Evolutionary conservation across 176 grass and related monocot species (phyloP).

Genomic region (Musa schizocarpa): DNA sequence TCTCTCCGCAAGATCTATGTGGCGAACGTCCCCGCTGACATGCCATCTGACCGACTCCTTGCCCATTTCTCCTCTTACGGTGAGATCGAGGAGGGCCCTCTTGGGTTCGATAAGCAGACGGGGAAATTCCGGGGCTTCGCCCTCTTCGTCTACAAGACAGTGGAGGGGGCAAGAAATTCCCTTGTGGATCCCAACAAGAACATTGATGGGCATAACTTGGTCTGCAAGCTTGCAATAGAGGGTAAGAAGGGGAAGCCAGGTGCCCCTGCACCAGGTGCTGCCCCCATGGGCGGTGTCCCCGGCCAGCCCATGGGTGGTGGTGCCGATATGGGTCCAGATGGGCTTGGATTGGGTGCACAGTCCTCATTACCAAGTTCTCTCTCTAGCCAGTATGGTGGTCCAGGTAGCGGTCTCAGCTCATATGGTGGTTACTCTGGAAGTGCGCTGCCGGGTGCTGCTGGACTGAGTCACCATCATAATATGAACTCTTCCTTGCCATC

Average conservation of each 20-base stretch:
- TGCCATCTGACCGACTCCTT: constrained; percentile 76
- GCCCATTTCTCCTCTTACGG: constrained; percentile 64
- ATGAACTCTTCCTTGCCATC: constrained; percentile 38
- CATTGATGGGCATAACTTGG: constrained; percentile 73
- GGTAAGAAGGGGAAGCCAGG: constrained; percentile 90
- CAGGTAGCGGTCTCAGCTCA: constrained; percentile 15
- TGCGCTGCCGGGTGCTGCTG: constrained; percentile 29
- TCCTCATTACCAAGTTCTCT: constrained; percentile 15
- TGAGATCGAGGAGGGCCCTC: constrained; percentile 92
- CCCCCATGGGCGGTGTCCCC: constrained; percentile 8
- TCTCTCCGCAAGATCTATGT: constrained; percentile 92
- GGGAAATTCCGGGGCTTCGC: constrained; percentile 88
- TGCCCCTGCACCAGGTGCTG: constrained; percentile 24
- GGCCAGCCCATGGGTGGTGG: constrained; percentile 44
- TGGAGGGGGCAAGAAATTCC: constrained; percentile 60
- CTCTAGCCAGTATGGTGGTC: constrained; percentile 54
- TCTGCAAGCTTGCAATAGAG: constrained; percentile 90
- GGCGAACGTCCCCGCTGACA: constrained; percentile 80
- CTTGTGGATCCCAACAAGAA: constrained; percentile 68
- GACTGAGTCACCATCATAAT: background rate
- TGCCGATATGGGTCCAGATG: constrained; percentile 35
- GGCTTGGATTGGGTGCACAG: constrained; percentile 32
- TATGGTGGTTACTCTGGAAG: constrained; percentile 26
- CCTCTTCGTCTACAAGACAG: constrained; percentile 93
- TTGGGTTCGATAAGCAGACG: constrained; percentile 90